Base-by-base conservation (phyloP, 768 basidiomycete species). In the Leccinellum luteum region DNA sequence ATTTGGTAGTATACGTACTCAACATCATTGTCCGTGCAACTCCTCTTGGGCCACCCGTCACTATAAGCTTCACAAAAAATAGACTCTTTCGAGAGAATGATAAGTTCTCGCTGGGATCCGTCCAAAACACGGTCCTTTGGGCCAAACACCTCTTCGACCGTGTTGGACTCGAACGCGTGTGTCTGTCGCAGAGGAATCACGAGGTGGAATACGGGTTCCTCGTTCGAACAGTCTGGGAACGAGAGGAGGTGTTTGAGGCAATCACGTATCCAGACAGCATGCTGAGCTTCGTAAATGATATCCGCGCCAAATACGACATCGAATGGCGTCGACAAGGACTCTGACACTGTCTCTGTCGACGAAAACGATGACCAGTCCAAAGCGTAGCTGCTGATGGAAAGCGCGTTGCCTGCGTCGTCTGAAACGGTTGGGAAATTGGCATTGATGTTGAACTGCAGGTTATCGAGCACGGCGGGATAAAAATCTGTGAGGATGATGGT, bases 161-260 rank as follows among this genome's bases (percentile, higher is more conserved):
- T 79, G 32, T 65, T 72, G 0, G 82, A 84, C 73, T 94, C 92
- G 13, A 66, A 68, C 0, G 73, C 63, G 60, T 89, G 86, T 0
- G 87, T 89, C 10, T 76, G 68, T 1, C 92, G 87, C 4, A 90
- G 75, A 1, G 92, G 90, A n/a, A 92, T 82, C 50, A 92, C 78
- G 14, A 93, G 80, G 63, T 92, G 89, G 69, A 94, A 94, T 4
- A 53, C 23, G 2, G 64, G 61, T 3, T 44, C 54, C 5, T 38
- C 35, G 31, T 53, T 25, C 2, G 49, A 53, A 8, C 32, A 35
- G 7, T 57, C 48, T 3, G 72, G 71, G 44, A 48, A 58, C 15
- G 70, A 66, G 30, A 85, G 73, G 17, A 81, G 69, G 1, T 54
- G 63, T 10, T 62, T 59, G 43, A 83, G 76, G 48, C 77, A 78